Evolutionary conservation across 1,139 yeast genomes (phyloP).

Genomic region (Taphrina deformans): DNA sequence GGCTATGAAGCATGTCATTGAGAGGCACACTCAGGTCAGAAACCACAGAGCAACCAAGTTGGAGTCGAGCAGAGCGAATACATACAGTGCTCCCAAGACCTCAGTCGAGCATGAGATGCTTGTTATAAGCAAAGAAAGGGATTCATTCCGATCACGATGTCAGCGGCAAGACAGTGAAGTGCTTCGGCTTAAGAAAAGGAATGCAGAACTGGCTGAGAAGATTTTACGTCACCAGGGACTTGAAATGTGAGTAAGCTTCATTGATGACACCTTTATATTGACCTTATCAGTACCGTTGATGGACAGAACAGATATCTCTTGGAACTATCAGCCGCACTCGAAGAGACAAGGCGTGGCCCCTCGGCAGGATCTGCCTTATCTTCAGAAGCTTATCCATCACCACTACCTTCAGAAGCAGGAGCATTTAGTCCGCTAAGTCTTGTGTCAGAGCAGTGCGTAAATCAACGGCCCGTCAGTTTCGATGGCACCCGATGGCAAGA

Average conservation of each 20-base stretch:
- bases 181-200: slow-evolving; percentile 1
- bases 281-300: slow-evolving; percentile 14
- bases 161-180: slow-evolving; percentile 8
- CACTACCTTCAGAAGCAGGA: neutral
- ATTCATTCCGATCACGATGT: neutral
- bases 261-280: neutral
- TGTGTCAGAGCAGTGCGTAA: neutral
- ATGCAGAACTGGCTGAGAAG: slow-evolving; percentile 27
- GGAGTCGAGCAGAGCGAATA: neutral
- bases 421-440: neutral
- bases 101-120: neutral
- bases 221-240: slow-evolving; percentile 13
- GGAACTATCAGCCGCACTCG: slow-evolving; percentile 20
- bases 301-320: slow-evolving; percentile 24
- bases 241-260: neutral
- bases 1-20: neutral
- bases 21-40: neutral
- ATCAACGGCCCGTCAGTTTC: slow-evolving; percentile 11
- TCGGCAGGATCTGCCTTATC: slow-evolving; percentile 1
- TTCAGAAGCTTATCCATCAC: neutral
- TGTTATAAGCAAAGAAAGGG: neutral
- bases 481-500: slow-evolving; percentile 13
- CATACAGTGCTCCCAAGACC: neutral
- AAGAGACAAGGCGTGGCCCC: neutral
- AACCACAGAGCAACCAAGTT: neutral